phyloP scores from a whole-genome alignment of 1,139 yeast genomes.

The Hyphopichia burtonii region DNA sequence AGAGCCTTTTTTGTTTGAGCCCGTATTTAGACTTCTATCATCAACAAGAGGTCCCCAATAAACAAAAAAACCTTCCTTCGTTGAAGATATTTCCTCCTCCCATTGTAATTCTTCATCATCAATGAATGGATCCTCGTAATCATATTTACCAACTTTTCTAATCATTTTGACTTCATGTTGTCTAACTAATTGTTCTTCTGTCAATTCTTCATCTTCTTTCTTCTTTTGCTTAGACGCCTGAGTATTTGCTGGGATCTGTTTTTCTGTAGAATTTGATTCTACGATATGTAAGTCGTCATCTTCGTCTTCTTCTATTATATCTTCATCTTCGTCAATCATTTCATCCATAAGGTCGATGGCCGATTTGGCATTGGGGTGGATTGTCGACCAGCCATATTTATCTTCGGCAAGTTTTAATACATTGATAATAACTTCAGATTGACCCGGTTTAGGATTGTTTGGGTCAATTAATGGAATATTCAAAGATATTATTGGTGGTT shows the following conservation, averaged over 20 bases:
- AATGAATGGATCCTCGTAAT: conserved; percentile 90
- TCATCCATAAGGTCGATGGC: conserved; percentile 64
- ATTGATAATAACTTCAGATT: conserved; percentile 73
- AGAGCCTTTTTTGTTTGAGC: conserved; percentile 15
- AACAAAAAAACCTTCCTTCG: conserved; percentile 94
- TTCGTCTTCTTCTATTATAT: conserved; percentile 59
- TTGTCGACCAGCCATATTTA: conserved; percentile 75
- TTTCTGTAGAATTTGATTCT: not conserved
- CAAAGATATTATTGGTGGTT: conserved; percentile 54
- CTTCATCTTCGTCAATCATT: conserved; percentile 59
- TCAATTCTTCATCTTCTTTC: conserved; percentile 41
- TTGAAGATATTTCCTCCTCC: conserved; percentile 92
- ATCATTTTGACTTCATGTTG: conserved; percentile 51
- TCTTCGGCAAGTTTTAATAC: conserved; percentile 80
- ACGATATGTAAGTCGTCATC: conserved; percentile 30
- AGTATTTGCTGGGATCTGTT: conserved; percentile 11
- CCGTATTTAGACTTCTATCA: conserved; percentile 35
- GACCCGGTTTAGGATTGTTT: conserved; percentile 55
- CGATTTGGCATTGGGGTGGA: conserved; percentile 68
- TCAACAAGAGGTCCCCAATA: conserved; percentile 91
- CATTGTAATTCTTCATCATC: conserved; percentile 90
- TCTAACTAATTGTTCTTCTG: conserved; percentile 47
- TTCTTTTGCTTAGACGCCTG: conserved; percentile 30
- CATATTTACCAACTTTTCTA: conserved; percentile 84
- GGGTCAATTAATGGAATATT: conserved; percentile 57